Conservation (phyloP, 495 filamentous ascomycete species). For the Chaetomidium leptoderma region DNA sequence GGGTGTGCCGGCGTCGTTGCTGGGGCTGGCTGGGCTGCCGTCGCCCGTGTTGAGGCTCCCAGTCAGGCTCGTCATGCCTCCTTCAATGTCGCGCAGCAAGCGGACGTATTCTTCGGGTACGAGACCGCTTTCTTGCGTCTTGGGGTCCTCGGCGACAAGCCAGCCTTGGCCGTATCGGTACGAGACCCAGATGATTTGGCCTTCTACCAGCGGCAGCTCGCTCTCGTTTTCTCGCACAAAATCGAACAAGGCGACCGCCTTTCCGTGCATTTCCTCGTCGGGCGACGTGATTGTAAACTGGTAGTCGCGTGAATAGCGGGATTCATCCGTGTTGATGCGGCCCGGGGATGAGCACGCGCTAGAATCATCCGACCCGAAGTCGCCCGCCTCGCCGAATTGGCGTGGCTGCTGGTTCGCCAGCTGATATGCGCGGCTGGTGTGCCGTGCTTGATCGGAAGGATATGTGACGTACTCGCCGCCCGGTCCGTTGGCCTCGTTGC, state of each 20-base stretch:
- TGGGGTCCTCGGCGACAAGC: conserved; percentile 96
- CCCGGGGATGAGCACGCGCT: conserved; percentile 50
- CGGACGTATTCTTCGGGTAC: conserved; percentile 97
- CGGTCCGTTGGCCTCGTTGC: conserved; percentile 63
- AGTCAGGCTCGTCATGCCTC: conserved; percentile 51
- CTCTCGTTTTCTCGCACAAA: conserved; percentile 95
- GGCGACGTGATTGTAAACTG: conserved; percentile 93
- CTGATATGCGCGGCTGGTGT: conserved; percentile 46
- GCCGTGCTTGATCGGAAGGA: conserved; percentile 59
- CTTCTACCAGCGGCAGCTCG: conserved; percentile 86
- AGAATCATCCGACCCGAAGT: conserved; percentile 58
- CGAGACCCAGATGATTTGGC: conserved; percentile 93
- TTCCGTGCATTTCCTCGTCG: conserved; percentile 96
- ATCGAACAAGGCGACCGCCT: conserved; percentile 91
- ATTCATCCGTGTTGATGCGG: conserved; percentile 50
- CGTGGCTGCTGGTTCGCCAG: conserved; percentile 41
- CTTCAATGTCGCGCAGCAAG: conserved; percentile 85
- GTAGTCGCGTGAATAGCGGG: conserved; percentile 81
- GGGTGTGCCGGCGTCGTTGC: conserved; percentile 48
- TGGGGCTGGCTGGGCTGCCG: conserved; percentile 38
- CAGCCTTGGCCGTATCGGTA: conserved; percentile 95
- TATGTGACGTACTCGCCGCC: conserved; percentile 80
- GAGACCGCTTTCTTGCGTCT: conserved; percentile 74
- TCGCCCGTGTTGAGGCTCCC: conserved; percentile 35
- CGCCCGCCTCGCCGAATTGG: conserved; percentile 54